Conservation (phyloP, 2,329 filamentous ascomycete species). For the Epichloe brachyelytri region DNA sequence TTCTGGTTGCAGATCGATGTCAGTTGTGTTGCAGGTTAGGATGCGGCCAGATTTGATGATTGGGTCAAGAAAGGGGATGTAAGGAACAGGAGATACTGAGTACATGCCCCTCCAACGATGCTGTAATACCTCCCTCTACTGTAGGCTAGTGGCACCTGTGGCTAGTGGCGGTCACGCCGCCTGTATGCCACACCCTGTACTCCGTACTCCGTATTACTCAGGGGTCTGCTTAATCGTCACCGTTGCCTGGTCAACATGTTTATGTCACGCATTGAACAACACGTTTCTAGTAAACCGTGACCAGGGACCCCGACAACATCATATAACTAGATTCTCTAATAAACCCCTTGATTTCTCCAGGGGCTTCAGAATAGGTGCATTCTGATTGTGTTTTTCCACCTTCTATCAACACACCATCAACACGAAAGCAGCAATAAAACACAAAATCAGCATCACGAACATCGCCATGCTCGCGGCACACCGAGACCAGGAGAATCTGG, state of each 20-base stretch:
- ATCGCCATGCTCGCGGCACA: conserved; percentile 58
- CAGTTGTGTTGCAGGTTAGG: conserved; percentile 19
- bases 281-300: conserved; percentile 2
- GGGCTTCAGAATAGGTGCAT: not conserved
- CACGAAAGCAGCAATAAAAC: not conserved
- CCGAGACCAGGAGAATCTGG: conserved; percentile 79
- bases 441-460: not conserved
- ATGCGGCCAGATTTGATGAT: conserved; percentile 18
- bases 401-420: not conserved
- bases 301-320: conserved; percentile 10
- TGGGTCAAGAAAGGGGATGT: conserved; percentile 20
- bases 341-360: not conserved
- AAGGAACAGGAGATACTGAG: conserved; percentile 8
- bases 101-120: conserved; percentile 24
- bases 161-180: conserved; percentile 14
- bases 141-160: conserved; percentile 11
- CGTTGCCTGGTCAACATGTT: conserved; percentile 18
- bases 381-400: not conserved
- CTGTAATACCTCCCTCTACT: conserved; percentile 5
- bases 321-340: not conserved
- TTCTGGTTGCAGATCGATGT: conserved; percentile 10
- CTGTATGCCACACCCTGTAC: conserved; percentile 1
- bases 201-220: not conserved
- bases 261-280: conserved; percentile 1
- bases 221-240: conserved; percentile 3